phyloP scores from a whole-genome alignment of 202 grass and related monocot genomes.

The Brachypodium distachyon region DNA sequence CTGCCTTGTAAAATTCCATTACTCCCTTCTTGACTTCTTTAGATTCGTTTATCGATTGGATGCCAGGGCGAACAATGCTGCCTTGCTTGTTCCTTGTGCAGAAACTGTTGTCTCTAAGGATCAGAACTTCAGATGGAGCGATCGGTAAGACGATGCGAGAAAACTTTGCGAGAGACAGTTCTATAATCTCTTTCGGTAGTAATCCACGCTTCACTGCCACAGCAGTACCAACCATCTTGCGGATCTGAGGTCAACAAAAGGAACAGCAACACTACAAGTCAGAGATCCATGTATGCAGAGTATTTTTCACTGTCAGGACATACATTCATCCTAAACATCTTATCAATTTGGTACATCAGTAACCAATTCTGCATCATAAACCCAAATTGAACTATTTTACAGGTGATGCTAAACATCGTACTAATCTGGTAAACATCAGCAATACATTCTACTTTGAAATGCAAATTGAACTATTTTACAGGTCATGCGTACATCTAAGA shows the following conservation, averaged over 20 bases:
- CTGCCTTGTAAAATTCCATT: constrained; percentile 46
- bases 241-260: constrained; percentile 53
- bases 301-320: background rate
- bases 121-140: constrained; percentile 82
- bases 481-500: background rate
- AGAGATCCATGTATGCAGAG: background rate
- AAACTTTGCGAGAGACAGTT: constrained; percentile 77
- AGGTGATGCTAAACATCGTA: background rate
- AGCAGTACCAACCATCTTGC: constrained; percentile 89
- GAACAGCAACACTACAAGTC: background rate
- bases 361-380: background rate
- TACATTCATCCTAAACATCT: background rate
- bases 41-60: constrained; percentile 55
- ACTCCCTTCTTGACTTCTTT: constrained; percentile 41
- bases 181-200: constrained; percentile 68
- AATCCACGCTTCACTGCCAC: constrained; percentile 82
- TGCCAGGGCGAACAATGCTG: constrained; percentile 50
- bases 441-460: background rate
- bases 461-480: background rate
- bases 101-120: constrained; percentile 63
- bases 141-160: constrained; percentile 81
- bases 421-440: background rate
- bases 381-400: background rate
- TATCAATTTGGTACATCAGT: background rate
- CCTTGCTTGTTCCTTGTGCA: constrained; percentile 40